Evolutionary conservation across 257 asterid species (phyloP).

Genomic region (Rhazya stricta): DNA sequence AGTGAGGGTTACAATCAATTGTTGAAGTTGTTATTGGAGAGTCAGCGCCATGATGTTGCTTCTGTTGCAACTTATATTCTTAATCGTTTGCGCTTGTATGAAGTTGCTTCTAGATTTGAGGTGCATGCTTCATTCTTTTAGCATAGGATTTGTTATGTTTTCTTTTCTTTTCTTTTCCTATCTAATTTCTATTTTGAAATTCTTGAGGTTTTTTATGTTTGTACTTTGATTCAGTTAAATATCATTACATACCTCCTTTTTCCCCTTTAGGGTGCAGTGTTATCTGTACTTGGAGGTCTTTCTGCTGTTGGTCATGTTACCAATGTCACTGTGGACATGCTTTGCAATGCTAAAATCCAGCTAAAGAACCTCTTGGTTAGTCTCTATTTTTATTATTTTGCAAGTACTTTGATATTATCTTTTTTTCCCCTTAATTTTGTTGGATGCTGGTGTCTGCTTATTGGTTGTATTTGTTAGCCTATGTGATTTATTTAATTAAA

Average conservation of each 20-base stretch:
- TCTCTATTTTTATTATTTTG: slow-evolving; percentile 12
- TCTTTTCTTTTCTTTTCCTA: not conserved
- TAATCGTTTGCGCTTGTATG: slow-evolving; percentile 80
- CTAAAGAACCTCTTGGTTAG: slow-evolving; percentile 79
- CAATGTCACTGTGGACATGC: slow-evolving; percentile 54
- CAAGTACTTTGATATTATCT: not conserved
- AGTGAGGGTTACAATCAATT: slow-evolving; percentile 87
- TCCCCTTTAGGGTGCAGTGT: slow-evolving; percentile 47
- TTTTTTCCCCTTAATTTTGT: not conserved
- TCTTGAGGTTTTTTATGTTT: not conserved
- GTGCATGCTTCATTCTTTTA: slow-evolving; percentile 39
- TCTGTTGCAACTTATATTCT: slow-evolving; percentile 78
- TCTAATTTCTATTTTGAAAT: not conserved
- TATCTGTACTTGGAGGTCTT: slow-evolving; percentile 62
- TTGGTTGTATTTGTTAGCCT: not conserved
- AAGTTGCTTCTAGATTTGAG: slow-evolving; percentile 93
- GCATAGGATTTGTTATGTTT: slow-evolving; percentile 9
- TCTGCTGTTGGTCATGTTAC: slow-evolving; percentile 46
- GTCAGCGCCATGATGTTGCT: slow-evolving; percentile 83
- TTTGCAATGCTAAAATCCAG: slow-evolving; percentile 59
- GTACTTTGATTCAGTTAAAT: not conserved
- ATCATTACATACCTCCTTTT: slow-evolving; percentile 11
- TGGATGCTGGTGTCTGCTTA: not conserved
- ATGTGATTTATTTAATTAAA: not conserved
- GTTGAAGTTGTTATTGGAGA: slow-evolving; percentile 77